Evolutionary conservation across 1,284 basidiomycete genomes (phyloP), one percentile per base, ranked within the genome.

Genomic region (Rhizopogon parksii): DNA sequence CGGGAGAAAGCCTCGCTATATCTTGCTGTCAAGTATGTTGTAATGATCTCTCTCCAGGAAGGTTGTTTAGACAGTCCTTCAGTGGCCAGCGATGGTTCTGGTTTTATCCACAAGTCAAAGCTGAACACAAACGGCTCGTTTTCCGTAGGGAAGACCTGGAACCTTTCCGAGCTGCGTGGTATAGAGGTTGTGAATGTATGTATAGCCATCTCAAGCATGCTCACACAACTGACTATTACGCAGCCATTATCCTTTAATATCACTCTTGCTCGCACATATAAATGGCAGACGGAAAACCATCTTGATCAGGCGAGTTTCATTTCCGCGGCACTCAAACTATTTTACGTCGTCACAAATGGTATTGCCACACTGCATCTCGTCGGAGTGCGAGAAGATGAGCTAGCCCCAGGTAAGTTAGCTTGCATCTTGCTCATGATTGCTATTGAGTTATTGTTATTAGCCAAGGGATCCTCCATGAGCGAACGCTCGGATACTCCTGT

Each of bases 81-180:
- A 91, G 90, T 85, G 67, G 74, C 82, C 6, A 75, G 67, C 59
- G 77, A 78, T 58, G 83, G 83, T 36, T 71, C 72, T 53, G 88
- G 85, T 6, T 84, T 86, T 62, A 77, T 97, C 21, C 93, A 99
- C 78, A 99, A 99, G 70, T 93, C 94, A 6, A 98, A 98, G 70
- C 71, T 92, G 53, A 99, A 99, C 67, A 85, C 87, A 36, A 99
- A 98, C 63, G 89, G 91, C 36, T 84, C 90, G 0, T 99, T 96
- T 71, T 97, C 94, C 17, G 91, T 97, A 50, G 96, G 96, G 19
- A 99, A 99, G 75, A 94, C 95, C 7, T 99, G 96, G 96, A 81
- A 78, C 56, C 69, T 98, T 38, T 71, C 82, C 43, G 92, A 95
- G 64, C 77, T 99, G 57, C 78, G 87, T 50, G 83, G 73, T 32